Percentiles rank a stretch among this genome's conserved stretches.
These are phyloP conservation scores for Schwanniomyces etchellsii DNA, from an alignment of 1,139 yeast genomes.

Conservation along the genomic window DNA sequence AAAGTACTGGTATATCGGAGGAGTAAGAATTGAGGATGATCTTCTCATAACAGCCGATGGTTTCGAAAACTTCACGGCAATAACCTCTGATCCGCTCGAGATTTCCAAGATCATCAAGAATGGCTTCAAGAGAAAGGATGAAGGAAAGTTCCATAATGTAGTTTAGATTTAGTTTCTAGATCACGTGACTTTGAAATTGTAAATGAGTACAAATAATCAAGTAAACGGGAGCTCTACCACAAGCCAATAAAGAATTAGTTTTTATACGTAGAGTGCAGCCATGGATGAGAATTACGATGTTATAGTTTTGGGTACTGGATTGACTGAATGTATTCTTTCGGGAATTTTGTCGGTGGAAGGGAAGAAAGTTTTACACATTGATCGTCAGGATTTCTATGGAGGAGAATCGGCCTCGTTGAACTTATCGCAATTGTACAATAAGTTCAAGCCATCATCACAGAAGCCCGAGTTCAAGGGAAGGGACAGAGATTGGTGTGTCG, in stretches of 20 bases:
- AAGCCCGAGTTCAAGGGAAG: conserved; percentile 76
- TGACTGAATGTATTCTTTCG: conserved; percentile 93
- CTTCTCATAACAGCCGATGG: conserved; percentile 73
- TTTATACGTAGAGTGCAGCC: conserved; percentile 4
- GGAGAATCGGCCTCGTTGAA: conserved; percentile 70
- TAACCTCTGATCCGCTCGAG: conserved; percentile 82
- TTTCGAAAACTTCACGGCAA: conserved; percentile 70
- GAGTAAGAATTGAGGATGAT: conserved; percentile 95
- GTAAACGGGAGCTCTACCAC: neutral
- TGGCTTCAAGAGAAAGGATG: conserved; percentile 58
- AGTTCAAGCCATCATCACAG: conserved; percentile 65
- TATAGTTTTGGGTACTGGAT: conserved; percentile 58
- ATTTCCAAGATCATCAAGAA: conserved; percentile 68
- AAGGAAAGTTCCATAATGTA: conserved; percentile 58
- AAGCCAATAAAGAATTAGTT: neutral
- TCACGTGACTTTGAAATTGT: neutral
- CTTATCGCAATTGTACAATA: conserved; percentile 56
- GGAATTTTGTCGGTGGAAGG: conserved; percentile 88
- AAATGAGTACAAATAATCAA: neutral
- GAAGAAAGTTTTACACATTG: conserved; percentile 93
- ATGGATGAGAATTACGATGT: conserved; percentile 97
- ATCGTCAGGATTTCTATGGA: conserved; percentile 94
- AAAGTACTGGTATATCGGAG: conserved; percentile 84
- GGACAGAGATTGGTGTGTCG: conserved; percentile 97
- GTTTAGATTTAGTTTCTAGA: conserved; percentile 20